Conservation (phyloP, 768 basidiomycete species). For the Lactarius evosmus region DNA sequence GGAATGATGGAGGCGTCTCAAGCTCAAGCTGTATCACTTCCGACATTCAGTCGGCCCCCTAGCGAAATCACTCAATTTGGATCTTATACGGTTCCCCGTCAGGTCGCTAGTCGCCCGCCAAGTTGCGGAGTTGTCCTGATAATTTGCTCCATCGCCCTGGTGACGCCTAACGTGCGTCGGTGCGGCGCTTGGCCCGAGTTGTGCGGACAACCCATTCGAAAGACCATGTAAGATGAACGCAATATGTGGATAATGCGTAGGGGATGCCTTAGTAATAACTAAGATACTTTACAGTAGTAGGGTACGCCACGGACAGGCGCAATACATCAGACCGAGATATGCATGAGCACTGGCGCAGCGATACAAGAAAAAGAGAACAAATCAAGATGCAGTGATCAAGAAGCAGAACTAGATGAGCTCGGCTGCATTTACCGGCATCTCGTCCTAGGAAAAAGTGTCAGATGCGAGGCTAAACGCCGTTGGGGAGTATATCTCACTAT, state of each 20-base stretch:
- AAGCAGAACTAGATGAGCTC: conserved; percentile 72
- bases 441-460: conserved; percentile 58
- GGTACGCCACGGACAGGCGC: not conserved
- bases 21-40: too few relatives aligned
- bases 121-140: too few relatives aligned
- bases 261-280: conserved; percentile 11
- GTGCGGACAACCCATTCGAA: not conserved
- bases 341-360: conserved; percentile 13
- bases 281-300: conserved; percentile 24
- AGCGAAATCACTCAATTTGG: too few relatives aligned
- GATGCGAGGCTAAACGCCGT: conserved; percentile 13
- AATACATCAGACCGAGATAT: conserved; percentile 14
- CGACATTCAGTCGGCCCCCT: too few relatives aligned
- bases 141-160: too few relatives aligned
- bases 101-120: too few relatives aligned
- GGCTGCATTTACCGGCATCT: conserved; percentile 98
- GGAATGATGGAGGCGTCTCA: too few relatives aligned
- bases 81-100: too few relatives aligned
- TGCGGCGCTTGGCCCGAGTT: too few relatives aligned
- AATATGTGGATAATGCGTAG: not conserved
- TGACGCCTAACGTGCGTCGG: too few relatives aligned
- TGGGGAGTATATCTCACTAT: conserved; percentile 52
- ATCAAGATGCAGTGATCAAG: not conserved
- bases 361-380: conserved; percentile 7
- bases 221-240: too few relatives aligned